These are phyloP conservation scores for Candida maltosa DNA, from an alignment of 805 yeast species.

Conservation along the genomic window DNA sequence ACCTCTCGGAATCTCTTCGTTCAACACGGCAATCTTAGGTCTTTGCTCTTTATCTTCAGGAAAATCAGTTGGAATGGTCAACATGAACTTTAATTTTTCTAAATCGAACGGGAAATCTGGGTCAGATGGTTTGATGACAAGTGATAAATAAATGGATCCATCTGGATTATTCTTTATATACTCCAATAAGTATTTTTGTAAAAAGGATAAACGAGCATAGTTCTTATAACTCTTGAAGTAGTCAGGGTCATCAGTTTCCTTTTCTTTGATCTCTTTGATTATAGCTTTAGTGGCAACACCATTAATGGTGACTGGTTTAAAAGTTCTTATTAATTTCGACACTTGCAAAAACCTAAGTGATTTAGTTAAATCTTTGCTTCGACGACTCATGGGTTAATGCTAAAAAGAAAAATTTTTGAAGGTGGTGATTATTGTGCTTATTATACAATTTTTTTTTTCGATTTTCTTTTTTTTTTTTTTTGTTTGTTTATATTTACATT, in stretches of 20 bases:
- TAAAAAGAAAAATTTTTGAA: too few relatives aligned
- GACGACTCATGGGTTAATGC: too few relatives aligned
- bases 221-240: constrained; percentile 9
- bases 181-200: constrained; percentile 14
- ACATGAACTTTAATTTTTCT: constrained; percentile 46
- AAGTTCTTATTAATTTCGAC: constrained; percentile 27
- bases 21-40: constrained; percentile 56
- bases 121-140: constrained; percentile 55
- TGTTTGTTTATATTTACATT: too few relatives aligned
- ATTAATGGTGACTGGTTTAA: constrained; percentile 35
- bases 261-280: constrained; percentile 7
- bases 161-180: constrained; percentile 18
- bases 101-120: constrained; percentile 74
- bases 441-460: too few relatives aligned
- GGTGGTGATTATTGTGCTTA: too few relatives aligned
- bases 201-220: constrained; percentile 9
- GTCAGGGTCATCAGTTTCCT: constrained; percentile 6
- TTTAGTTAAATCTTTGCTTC: too few relatives aligned
- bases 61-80: constrained; percentile 54
- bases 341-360: constrained; percentile 29
- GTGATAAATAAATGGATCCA: constrained; percentile 35
- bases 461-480: too few relatives aligned
- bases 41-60: constrained; percentile 33
- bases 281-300: constrained; percentile 19
- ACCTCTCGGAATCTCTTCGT: constrained; percentile 69